Conservation (phyloP, 495 filamentous ascomycete genomes). For the Aspergillus steynii region DNA sequence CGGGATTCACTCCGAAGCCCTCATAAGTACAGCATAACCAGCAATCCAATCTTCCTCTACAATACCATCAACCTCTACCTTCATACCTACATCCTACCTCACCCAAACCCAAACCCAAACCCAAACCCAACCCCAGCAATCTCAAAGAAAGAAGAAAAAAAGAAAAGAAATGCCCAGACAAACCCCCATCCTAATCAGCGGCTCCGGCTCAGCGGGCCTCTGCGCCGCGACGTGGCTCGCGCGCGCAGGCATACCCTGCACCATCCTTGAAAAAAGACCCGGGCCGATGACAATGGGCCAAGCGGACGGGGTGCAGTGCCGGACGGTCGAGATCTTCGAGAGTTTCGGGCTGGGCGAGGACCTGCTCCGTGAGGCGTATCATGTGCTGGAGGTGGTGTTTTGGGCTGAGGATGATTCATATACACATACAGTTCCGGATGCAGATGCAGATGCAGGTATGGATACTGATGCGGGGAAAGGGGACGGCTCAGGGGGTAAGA, state of each 20-base stretch:
- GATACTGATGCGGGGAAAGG: no score
- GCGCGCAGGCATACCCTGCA: constrained; percentile 58
- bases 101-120: no score
- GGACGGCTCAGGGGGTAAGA: constrained; percentile 32
- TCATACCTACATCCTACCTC: no score
- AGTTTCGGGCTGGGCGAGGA: constrained; percentile 72
- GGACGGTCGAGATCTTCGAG: constrained; percentile 80
- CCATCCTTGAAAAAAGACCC: constrained; percentile 61
- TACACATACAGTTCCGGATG: no score
- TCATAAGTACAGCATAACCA: no score
- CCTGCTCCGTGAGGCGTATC: constrained; percentile 70
- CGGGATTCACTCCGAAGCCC: constrained; percentile 24
- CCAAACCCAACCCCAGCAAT: no score
- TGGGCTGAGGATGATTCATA: constrained; percentile 46
- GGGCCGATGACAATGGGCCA: constrained; percentile 69
- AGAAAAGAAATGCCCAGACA: constrained; percentile 19
- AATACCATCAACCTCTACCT: no score
- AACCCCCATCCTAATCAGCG: constrained; percentile 58
- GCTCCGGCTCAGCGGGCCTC: constrained; percentile 69
- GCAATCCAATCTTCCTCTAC: no score
- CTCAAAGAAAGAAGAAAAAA: no score
- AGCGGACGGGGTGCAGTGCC: constrained; percentile 78
- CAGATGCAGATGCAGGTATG: no score
- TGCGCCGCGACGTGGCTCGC: constrained; percentile 69
- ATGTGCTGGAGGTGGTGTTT: constrained; percentile 67